Evolutionary conservation across 306 rosid genomes (phyloP).

Genomic region (Lathyrus sativus): DNA sequence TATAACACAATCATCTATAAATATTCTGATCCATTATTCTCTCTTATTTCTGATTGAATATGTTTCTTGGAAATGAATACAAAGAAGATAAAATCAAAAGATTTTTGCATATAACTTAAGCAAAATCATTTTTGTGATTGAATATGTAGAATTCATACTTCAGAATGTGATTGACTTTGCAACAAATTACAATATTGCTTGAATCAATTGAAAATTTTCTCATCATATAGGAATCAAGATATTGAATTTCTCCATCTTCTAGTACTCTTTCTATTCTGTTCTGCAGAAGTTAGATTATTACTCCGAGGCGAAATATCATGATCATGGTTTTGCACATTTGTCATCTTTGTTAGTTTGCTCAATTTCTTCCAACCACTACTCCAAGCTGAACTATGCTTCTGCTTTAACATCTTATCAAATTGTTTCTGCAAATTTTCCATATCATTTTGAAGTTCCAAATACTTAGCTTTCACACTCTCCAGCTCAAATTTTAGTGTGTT

Average conservation of each 20-base stretch:
- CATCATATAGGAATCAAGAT: slow-evolving; percentile 63
- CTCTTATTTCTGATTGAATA: background rate
- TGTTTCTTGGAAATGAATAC: background rate
- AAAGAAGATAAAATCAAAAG: background rate
- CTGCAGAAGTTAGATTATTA: slow-evolving; percentile 40
- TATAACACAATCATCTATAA: background rate
- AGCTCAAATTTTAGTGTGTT: slow-evolving; percentile 94
- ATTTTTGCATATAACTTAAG: background rate
- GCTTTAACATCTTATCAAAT: slow-evolving; percentile 81
- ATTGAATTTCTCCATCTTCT: slow-evolving; percentile 98
- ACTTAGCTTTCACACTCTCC: slow-evolving; percentile 79
- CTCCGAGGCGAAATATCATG: slow-evolving; percentile 46
- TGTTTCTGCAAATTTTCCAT: slow-evolving; percentile 89
- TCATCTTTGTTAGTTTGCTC: slow-evolving; percentile 74
- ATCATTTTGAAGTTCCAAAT: slow-evolving; percentile 80
- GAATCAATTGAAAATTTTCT: background rate
- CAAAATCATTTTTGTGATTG: slow-evolving; percentile 9
- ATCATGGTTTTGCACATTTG: slow-evolving; percentile 52
- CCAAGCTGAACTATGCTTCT: slow-evolving; percentile 86
- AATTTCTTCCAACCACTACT: slow-evolving; percentile 97
- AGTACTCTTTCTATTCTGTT: slow-evolving; percentile 62
- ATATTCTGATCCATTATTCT: background rate
- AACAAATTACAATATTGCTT: slow-evolving; percentile 41
- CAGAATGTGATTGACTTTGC: slow-evolving; percentile 38
- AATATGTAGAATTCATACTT: slow-evolving; percentile 32